These are phyloP conservation scores for Aspergillus aculeatus DNA, from an alignment of 2,329 filamentous ascomycete genomes.

Conservation along the genomic window DNA sequence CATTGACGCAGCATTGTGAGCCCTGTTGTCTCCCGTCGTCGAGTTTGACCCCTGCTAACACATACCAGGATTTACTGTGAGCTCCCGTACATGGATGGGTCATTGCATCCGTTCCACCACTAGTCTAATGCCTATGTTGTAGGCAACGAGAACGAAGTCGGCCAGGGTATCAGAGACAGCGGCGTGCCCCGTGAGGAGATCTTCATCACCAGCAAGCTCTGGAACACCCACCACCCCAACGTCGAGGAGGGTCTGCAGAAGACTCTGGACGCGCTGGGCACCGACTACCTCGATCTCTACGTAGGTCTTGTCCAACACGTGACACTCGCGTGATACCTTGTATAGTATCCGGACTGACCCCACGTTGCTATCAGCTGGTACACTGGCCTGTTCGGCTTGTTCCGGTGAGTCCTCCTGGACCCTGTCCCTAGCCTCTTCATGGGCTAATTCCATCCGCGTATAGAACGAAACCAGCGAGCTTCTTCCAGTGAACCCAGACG, in stretches of 20 bases:
- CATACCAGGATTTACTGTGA: conserved; percentile 36
- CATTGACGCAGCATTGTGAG: conserved; percentile 39
- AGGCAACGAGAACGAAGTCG: too few relatives aligned
- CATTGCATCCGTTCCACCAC: background rate
- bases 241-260: conserved; percentile 52
- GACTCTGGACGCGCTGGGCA: conserved; percentile 40
- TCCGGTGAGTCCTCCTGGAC: background rate
- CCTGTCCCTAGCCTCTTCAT: background rate
- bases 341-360: background rate
- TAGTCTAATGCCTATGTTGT: too few relatives aligned
- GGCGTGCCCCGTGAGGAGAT: background rate
- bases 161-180: too few relatives aligned
- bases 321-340: background rate
- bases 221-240: conserved; percentile 68
- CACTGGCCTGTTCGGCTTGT: conserved; percentile 41
- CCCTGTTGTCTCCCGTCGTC: background rate
- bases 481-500: conserved; percentile 6
- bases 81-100: conserved; percentile 42
- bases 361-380: conserved; percentile 32
- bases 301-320: background rate
- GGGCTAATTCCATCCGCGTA: background rate
- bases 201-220: conserved; percentile 23
- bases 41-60: too few relatives aligned
- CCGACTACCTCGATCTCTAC: conserved; percentile 46
- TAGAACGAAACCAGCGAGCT: conserved; percentile 6